Evolutionary conservation across 345 rosid species (phyloP).

Genomic region (Nasturtium officinale): DNA sequence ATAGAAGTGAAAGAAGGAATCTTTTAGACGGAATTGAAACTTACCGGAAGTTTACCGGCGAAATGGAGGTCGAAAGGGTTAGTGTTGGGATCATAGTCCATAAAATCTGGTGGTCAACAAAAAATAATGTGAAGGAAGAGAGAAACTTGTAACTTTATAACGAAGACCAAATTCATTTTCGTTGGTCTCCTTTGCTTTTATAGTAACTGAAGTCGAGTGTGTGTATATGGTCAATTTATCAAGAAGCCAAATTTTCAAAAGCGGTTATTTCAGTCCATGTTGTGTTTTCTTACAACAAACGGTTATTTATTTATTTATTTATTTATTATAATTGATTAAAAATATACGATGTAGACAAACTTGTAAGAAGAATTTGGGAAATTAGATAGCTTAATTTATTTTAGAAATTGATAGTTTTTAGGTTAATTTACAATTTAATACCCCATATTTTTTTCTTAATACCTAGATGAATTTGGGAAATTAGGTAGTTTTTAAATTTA

Average conservation of each 20-base stretch:
- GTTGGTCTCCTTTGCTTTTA: slow-evolving; percentile 9
- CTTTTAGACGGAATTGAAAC: slow-evolving; percentile 20
- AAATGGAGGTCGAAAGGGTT: slow-evolving; percentile 41
- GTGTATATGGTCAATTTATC: neutral
- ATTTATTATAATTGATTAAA: too few species aligned
- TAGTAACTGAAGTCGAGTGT: neutral
- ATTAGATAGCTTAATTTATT: too few species aligned
- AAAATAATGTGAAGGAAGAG: neutral
- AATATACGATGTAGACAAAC: too few species aligned
- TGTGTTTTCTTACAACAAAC: neutral
- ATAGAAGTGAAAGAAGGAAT: neutral
- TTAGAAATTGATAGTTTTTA: too few species aligned
- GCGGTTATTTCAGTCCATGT: neutral
- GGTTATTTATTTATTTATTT: neutral
- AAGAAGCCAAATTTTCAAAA: neutral
- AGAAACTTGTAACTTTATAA: neutral
- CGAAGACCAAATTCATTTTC: neutral
- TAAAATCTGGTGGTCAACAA: neutral
- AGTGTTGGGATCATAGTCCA: slow-evolving; percentile 49
- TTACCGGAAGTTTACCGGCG: slow-evolving; percentile 46
- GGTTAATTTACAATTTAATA: too few species aligned
- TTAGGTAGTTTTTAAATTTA: too few species aligned
- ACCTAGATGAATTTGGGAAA: too few species aligned
- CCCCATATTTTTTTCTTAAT: too few species aligned
- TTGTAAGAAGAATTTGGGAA: too few species aligned